These are phyloP conservation scores for Erodium moschatum DNA, from an alignment of 441 rosid species.

Conservation along the genomic window DNA sequence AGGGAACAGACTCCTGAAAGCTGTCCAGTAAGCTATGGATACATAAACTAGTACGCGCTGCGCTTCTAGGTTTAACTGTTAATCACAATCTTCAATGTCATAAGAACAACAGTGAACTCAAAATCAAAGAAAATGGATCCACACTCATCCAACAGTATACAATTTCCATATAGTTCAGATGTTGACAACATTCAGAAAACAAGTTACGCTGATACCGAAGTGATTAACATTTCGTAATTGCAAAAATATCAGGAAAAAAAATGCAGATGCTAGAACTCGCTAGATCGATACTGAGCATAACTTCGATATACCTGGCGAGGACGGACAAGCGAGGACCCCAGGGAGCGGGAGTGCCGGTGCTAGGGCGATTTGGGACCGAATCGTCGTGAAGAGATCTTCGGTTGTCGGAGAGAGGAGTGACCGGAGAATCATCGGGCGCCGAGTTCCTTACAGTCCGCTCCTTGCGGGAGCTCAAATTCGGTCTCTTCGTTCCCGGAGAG, in stretches of 20 bases:
- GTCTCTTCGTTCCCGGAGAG: conserved; percentile 57
- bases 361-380: conserved; percentile 52
- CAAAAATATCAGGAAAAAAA: background rate
- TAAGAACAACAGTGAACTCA: background rate
- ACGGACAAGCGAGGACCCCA: conserved; percentile 89
- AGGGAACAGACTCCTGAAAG: background rate
- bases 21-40: background rate
- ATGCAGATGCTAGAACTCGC: background rate
- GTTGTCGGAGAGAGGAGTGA: conserved; percentile 40
- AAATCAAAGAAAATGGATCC: background rate
- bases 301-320: conserved; percentile 58
- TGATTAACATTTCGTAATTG: background rate
- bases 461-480: conserved; percentile 39
- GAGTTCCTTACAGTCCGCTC: conserved; percentile 31
- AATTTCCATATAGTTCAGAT: background rate
- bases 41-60: too few relatives aligned
- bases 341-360: conserved; percentile 80
- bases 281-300: background rate
- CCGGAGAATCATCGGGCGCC: conserved; percentile 43
- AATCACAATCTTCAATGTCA: background rate
- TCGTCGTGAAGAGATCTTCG: conserved; percentile 26
- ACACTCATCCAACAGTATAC: background rate
- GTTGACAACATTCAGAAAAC: background rate
- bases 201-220: background rate
- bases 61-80: too few relatives aligned